A percentile compares a stretch with the other conserved stretches of the same genome.
These are phyloP conservation scores for Ascochyta pisi DNA, from an alignment of 2,329 filamentous ascomycete genomes.

Conservation along the genomic window DNA sequence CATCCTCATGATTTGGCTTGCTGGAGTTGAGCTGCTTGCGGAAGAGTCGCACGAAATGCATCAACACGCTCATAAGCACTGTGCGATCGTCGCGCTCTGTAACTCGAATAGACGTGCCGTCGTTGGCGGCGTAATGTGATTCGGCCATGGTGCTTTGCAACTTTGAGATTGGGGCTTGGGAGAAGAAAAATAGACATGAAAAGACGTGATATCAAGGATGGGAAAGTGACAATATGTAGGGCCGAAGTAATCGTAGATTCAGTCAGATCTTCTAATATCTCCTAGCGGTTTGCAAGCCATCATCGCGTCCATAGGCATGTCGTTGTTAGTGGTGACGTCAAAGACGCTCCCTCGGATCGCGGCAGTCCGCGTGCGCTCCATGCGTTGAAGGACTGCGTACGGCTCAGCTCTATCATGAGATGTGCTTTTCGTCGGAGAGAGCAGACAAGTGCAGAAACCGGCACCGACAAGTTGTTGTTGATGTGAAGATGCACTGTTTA, in stretches of 20 bases:
- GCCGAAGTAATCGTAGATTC: neutral
- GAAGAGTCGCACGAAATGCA: conserved; percentile 49
- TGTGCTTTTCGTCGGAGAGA: neutral
- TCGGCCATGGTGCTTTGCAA: conserved; percentile 6
- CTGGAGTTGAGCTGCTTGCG: conserved; percentile 44
- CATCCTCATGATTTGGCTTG: conserved; percentile 44
- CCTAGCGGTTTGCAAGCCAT: conserved; percentile 1
- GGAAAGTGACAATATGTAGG: neutral
- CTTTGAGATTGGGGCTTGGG: neutral
- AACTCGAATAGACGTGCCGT: conserved; percentile 37
- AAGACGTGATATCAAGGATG: neutral
- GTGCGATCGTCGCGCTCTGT: conserved; percentile 50
- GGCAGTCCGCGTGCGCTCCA: neutral
- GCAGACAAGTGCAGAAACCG: neutral
- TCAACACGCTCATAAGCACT: conserved; percentile 47
- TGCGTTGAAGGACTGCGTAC: neutral
- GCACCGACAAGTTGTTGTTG: neutral
- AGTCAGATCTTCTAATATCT: neutral
- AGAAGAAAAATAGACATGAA: neutral
- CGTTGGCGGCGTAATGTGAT: conserved; percentile 5
- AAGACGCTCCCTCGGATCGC: neutral
- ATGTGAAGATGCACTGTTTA: too few species aligned
- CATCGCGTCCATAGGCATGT: neutral
- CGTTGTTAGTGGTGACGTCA: conserved; percentile 11
- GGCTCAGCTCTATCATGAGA: neutral